Percentiles rank a stretch among this genome's conserved stretches.
Conservation (phyloP, 2,329 filamentous ascomycete genomes). For the Elsinoe batatas region DNA sequence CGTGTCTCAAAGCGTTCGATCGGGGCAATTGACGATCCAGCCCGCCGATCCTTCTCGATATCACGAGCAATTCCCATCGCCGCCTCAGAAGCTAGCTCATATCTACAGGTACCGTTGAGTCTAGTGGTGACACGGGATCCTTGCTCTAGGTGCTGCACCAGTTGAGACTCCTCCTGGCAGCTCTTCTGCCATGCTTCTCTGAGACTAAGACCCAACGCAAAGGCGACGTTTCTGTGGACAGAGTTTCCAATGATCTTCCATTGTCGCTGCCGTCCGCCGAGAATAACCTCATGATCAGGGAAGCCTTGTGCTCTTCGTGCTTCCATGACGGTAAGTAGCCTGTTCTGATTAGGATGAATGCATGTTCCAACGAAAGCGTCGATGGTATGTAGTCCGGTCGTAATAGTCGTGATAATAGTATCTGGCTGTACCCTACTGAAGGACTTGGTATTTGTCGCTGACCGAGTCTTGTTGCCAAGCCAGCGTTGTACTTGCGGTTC, state of each 20-base stretch:
- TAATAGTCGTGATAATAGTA: constrained; percentile 52
- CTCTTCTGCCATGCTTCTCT: not conserved
- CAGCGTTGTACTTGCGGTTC: not conserved
- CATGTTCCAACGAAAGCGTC: constrained; percentile 48
- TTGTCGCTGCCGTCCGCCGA: constrained; percentile 48
- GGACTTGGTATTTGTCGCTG: constrained; percentile 21
- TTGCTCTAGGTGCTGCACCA: too few relatives aligned
- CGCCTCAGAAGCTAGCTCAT: not conserved
- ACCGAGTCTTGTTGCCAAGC: not conserved
- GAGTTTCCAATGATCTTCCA: constrained; percentile 66
- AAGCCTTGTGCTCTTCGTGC: constrained; percentile 59
- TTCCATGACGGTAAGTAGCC: constrained; percentile 57
- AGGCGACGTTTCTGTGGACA: constrained; percentile 58
- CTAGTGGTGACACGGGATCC: not conserved
- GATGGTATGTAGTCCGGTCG: constrained; percentile 41
- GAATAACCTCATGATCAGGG: constrained; percentile 58
- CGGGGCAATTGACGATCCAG: too few relatives aligned
- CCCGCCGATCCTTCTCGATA: not conserved
- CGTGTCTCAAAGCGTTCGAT: too few relatives aligned
- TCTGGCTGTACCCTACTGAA: constrained; percentile 47
- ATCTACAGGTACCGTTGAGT: not conserved
- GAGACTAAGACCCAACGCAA: constrained; percentile 50
- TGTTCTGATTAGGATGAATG: constrained; percentile 57
- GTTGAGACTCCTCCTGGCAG: too few relatives aligned
- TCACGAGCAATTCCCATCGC: not conserved